Evolutionary conservation across 2,329 filamentous ascomycete genomes (phyloP).

Genomic region (Beauveria rudraprayagi): DNA sequence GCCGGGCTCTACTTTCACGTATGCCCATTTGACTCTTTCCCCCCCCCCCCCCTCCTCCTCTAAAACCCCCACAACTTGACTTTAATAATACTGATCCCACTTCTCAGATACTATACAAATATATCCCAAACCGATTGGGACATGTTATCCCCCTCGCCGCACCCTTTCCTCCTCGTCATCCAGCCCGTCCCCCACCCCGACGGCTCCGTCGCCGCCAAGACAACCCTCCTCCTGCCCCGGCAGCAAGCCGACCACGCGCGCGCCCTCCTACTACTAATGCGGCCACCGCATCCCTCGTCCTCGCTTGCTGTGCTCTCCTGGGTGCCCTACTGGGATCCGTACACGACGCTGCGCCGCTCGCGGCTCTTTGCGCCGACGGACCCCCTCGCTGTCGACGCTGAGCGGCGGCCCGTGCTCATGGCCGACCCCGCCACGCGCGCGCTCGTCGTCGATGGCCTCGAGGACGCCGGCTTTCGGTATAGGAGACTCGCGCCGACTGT

Average conservation of each 20-base stretch:
- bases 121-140: slow-evolving; percentile 55
- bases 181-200: slow-evolving; percentile 36
- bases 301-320: slow-evolving; percentile 40
- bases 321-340: slow-evolving; percentile 60
- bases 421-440: slow-evolving; percentile 58
- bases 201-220: slow-evolving; percentile 38
- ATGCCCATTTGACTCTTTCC: not conserved
- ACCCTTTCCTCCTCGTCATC: slow-evolving; percentile 55
- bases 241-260: slow-evolving; percentile 54
- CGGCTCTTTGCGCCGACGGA: slow-evolving; percentile 25
- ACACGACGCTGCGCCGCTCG: slow-evolving; percentile 42
- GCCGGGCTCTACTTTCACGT: slow-evolving; percentile 57
- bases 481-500: slow-evolving; percentile 45
- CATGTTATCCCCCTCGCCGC: slow-evolving; percentile 56
- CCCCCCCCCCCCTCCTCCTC: not conserved
- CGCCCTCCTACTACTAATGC: slow-evolving; percentile 33
- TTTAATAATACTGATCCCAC: not conserved
- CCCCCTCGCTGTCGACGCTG: not conserved
- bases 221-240: slow-evolving; percentile 49
- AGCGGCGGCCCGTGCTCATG: slow-evolving; percentile 39
- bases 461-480: slow-evolving; percentile 45
- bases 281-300: slow-evolving; percentile 35
- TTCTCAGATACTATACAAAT: slow-evolving; percentile 47
- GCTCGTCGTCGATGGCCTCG: slow-evolving; percentile 51
- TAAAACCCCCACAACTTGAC: slow-evolving; percentile 18